A percentile compares a stretch with the other conserved stretches of the same genome.
Evolutionary conservation across 495 filamentous ascomycete species (phyloP).

Genomic region (Hypoxylon subgilvum): DNA sequence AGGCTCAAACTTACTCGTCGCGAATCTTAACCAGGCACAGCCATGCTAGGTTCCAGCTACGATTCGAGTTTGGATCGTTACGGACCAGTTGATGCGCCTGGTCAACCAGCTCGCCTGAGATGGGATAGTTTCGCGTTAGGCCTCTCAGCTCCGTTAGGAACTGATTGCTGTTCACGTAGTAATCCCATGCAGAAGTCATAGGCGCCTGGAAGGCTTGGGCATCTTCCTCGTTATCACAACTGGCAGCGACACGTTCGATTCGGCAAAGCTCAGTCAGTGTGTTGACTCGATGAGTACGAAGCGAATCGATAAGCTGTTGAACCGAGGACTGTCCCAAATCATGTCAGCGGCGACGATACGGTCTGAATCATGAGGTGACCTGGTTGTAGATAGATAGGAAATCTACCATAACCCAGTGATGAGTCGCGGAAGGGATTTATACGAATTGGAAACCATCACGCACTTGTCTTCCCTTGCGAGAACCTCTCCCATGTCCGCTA

Average conservation of each 20-base stretch:
- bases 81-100: slow-evolving; percentile 71
- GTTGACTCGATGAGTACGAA: slow-evolving; percentile 70
- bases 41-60: slow-evolving; percentile 83
- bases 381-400: not conserved
- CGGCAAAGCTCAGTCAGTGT: slow-evolving; percentile 76
- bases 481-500: slow-evolving; percentile 16
- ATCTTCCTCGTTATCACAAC: slow-evolving; percentile 61
- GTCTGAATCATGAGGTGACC: not conserved
- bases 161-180: slow-evolving; percentile 77
- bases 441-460: slow-evolving; percentile 40
- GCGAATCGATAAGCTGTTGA: slow-evolving; percentile 56
- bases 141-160: slow-evolving; percentile 74
- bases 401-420: not conserved
- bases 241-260: slow-evolving; percentile 69
- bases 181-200: slow-evolving; percentile 74
- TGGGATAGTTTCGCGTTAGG: slow-evolving; percentile 73
- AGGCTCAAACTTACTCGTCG: slow-evolving; percentile 61
- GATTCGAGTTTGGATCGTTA: slow-evolving; percentile 66
- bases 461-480: slow-evolving; percentile 37
- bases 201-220: slow-evolving; percentile 60
- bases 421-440: slow-evolving; percentile 21
- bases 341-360: slow-evolving; percentile 8
- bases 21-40: slow-evolving; percentile 71
- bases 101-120: slow-evolving; percentile 70
- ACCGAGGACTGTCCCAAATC: slow-evolving; percentile 28